Base-by-base conservation (phyloP, 192 early-diverging fungal species). In the Podila horticola region DNA sequence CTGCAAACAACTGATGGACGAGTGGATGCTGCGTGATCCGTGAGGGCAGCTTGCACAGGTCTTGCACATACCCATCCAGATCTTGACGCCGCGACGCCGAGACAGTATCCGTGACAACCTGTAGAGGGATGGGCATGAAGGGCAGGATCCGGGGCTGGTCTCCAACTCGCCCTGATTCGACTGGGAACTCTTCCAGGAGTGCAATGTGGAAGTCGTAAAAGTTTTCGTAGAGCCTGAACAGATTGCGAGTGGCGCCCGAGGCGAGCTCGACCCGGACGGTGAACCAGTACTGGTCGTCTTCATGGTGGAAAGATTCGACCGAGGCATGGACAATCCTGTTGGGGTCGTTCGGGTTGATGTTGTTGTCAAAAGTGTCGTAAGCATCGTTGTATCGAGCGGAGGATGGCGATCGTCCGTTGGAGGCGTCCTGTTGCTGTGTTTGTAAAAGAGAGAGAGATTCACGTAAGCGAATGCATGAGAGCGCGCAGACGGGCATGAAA, bases 141-240 rank as follows among this genome's bases (percentile, higher is more conserved):
- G 91, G 83, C 72, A 93, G 69, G 65, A 88, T 91, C 19, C 90
- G 58, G 22, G 76, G 76, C 45, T 87, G 76, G 29, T 87, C 75
- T 29, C 83, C 87, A 26, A 71, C 79, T 36, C 88, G 89, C 20
- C 90, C 90, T 48, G 91, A 90, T 74, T 92, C 91, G 22, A 79
- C 83, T 15, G 90, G 92, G 76, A 91, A 94, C 52, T 85, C 75
- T 49, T 93, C 85, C 63, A 90, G 72, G n/a, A 94, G 83, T 63
- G 87, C 86, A 74, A 91, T 92, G 74, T 93, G 93, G 68, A 93
- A 92, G 71, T 89, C 86, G 71, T 93, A 91, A 85, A 94, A 92
- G 79, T 94, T 92, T 66, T 94, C 93, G 73, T 94, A 94, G 20
- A 91, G 77, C 60, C 93, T 82, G 82, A 92, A 94, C 13, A 94